A percentile compares a stretch with the other conserved stretches of the same genome.
Conservation (phyloP, 805 yeast species). For the Candida xyloterini region DNA sequence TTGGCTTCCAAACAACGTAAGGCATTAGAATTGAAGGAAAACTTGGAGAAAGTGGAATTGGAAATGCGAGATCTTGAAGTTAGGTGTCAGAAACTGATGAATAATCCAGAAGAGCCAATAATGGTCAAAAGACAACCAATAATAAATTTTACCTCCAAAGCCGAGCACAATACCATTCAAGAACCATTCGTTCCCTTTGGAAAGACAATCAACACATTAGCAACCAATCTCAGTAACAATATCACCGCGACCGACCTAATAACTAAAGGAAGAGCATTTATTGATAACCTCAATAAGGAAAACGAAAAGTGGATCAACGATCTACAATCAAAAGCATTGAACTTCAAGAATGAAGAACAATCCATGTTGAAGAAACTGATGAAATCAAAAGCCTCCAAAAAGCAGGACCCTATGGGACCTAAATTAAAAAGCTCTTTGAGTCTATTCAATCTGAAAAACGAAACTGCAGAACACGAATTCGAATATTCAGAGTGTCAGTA, state of each 20-base stretch:
- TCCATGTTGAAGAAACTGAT: slow-evolving; percentile 10
- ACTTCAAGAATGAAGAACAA: slow-evolving; percentile 10
- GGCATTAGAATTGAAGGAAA: slow-evolving; percentile 46
- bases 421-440: slow-evolving; percentile 4
- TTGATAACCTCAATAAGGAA: slow-evolving; percentile 26
- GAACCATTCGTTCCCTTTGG: slow-evolving; percentile 10
- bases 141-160: slow-evolving; percentile 4
- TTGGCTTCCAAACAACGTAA: slow-evolving; percentile 54
- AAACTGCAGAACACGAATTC: slow-evolving; percentile 3
- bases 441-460: slow-evolving; percentile 11
- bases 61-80: slow-evolving; percentile 38
- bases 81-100: slow-evolving; percentile 24
- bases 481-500: slow-evolving; percentile 26
- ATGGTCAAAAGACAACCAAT: slow-evolving; percentile 11
- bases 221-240: slow-evolving; percentile 25
- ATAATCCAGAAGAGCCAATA: slow-evolving; percentile 1
- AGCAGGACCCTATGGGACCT: slow-evolving; percentile 1
- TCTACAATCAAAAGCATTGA: slow-evolving; percentile 13
- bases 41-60: slow-evolving; percentile 38
- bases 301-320: slow-evolving; percentile 26
- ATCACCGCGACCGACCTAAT: slow-evolving; percentile 25
- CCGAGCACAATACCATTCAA: neutral
- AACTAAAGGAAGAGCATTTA: slow-evolving; percentile 24
- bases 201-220: slow-evolving; percentile 23
- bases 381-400: neutral